Evolutionary conservation across 2,329 filamentous ascomycete species (phyloP), one percentile per base, ranked within the genome.

Genomic region (Aspergillus sp.): DNA sequence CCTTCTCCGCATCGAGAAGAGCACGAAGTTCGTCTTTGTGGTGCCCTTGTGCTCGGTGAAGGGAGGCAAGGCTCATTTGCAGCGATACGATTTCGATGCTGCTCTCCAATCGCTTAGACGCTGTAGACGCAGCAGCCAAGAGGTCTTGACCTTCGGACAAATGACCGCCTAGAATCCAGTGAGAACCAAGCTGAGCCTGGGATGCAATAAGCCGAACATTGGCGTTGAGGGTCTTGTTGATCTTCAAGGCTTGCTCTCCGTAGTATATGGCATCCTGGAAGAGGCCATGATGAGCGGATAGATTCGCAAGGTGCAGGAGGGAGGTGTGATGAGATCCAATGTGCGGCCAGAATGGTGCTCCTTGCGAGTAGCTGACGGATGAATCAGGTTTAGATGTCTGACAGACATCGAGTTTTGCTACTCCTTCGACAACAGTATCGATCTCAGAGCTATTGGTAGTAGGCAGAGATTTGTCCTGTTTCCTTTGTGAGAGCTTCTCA

Each of bases 181-280:
- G 70, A 39, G 72, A 64, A 10, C 69, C 71, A 40, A 74, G 57
- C 51, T 75, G 56, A 39, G 70, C 68, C 54, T 72, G 64, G 37
- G 71, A 73, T 33, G 73, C 68, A 13, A 71, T 65, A 27, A 72
- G 61, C 2, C 76, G 68, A 9, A 83, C 74, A 31, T 78, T 73
- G 0, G 86, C 83, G 38, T 78, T 73, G 7, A 86, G 79, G n/a
- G 78, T 80, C 46, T 77, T 75, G 19, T 88, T 88, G 47, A 95
- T 79, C 57, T 86, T 88, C 42, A 85, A 74, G 0, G 90, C 90
- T 56, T 93, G 86, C 53, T 96, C 86, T 1, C 86, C 84, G 54
- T 95, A 94, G 61, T 90, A 93, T 1, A 91, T 70, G 2, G 91
- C 91, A 62, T 97, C 91, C 47, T 88, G 83, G 51, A 90, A 88